These are phyloP conservation scores for Exophiala alcalophila DNA, from an alignment of 2,329 filamentous ascomycete genomes.

Conservation along the genomic window DNA sequence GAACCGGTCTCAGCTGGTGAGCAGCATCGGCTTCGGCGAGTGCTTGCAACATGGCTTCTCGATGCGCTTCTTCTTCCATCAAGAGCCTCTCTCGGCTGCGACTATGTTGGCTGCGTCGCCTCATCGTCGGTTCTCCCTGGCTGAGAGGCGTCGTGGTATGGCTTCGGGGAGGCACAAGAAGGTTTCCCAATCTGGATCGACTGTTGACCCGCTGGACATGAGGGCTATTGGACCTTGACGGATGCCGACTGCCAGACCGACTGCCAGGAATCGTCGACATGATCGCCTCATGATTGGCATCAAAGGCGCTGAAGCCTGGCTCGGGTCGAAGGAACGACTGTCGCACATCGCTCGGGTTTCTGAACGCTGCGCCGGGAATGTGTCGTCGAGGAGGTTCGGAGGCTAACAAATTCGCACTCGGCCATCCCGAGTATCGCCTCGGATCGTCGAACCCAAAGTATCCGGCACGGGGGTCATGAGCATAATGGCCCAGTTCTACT, in stretches of 20 bases:
- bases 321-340: conserved; percentile 27
- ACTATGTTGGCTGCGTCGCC: conserved; percentile 15
- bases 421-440: conserved; percentile 14
- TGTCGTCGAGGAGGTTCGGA: conserved; percentile 17
- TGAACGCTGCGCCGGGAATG: conserved; percentile 16
- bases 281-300: conserved; percentile 31
- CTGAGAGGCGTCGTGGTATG: conserved; percentile 21
- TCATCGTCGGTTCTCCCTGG: conserved; percentile 16
- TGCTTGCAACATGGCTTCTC: conserved; percentile 23
- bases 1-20: conserved; percentile 21
- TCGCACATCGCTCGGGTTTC: conserved; percentile 20
- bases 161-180: conserved; percentile 19
- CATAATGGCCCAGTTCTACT: conserved; percentile 19
- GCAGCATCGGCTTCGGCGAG: conserved; percentile 26
- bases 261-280: conserved; percentile 31
- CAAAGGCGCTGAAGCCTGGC: conserved; percentile 29
- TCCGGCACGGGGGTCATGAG: conserved; percentile 15
- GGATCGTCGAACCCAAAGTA: conserved; percentile 23
- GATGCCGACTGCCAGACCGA: conserved; percentile 27
- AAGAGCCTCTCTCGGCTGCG: conserved; percentile 21
- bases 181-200: conserved; percentile 25
- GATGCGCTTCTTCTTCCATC: conserved; percentile 24
- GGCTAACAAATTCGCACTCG: conserved; percentile 10
- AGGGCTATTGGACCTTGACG: conserved; percentile 29
- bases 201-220: conserved; percentile 28